Evolutionary conservation across 345 rosid genomes (phyloP).

Genomic region (Pistacia atlantica): DNA sequence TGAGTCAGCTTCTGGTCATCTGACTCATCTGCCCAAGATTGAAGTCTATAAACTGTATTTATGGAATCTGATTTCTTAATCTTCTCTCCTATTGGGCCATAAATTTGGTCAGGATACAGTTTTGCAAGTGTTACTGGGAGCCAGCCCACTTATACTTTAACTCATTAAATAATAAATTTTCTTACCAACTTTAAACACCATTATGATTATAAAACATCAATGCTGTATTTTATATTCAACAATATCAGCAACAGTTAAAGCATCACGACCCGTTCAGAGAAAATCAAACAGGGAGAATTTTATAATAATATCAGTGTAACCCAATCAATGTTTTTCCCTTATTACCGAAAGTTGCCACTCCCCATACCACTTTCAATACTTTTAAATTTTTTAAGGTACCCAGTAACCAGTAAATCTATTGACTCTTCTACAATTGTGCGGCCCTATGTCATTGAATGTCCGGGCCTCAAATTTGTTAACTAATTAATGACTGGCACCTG

Average conservation of each 20-base stretch:
- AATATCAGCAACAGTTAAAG: background rate
- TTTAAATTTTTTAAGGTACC: background rate
- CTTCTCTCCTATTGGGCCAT: background rate
- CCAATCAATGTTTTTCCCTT: background rate
- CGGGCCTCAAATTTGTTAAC: background rate
- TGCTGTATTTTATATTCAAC: background rate
- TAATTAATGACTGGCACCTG: background rate
- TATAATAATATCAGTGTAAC: background rate
- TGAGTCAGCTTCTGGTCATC: too few species aligned
- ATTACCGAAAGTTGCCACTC: background rate
- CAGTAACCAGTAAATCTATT: background rate
- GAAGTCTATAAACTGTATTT: too few species aligned
- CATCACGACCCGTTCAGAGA: background rate
- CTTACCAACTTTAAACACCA: background rate
- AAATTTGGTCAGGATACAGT: background rate
- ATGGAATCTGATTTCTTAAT: too few species aligned
- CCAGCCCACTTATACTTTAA: background rate
- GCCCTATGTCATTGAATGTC: background rate
- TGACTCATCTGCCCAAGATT: too few species aligned
- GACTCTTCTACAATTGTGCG: background rate
- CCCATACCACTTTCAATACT: background rate
- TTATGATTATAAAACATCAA: background rate
- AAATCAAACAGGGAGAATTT: conserved; percentile 12
- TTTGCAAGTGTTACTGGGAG: background rate
- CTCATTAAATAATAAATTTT: background rate